Evolutionary conservation across 805 yeast genomes (phyloP).

Genomic region (Zygoascus flipseniorum): DNA sequence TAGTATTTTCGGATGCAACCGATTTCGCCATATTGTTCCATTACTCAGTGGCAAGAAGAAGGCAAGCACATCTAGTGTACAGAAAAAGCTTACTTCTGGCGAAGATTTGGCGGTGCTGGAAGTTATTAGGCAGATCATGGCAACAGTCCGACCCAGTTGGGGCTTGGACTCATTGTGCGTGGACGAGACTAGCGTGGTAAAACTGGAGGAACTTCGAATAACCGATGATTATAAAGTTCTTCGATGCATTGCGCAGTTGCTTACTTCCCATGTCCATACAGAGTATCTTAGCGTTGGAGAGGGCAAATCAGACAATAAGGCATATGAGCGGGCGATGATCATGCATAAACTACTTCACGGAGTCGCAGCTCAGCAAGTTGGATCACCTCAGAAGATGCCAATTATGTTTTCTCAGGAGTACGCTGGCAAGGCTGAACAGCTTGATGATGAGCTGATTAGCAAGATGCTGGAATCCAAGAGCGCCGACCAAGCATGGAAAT

Average conservation of each 20-base stretch:
- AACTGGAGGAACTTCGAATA: constrained; percentile 27
- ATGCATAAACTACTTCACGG: constrained; percentile 12
- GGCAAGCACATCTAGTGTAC: background rate
- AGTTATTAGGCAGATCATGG: constrained; percentile 25
- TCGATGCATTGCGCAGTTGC: constrained; percentile 17
- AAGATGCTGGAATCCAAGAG: background rate
- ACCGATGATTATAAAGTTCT: constrained; percentile 26
- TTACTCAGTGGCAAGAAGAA: background rate
- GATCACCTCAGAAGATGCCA: background rate
- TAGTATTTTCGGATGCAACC: constrained; percentile 17
- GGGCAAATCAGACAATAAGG: constrained; percentile 7
- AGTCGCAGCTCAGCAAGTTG: background rate
- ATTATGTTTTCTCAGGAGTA: background rate
- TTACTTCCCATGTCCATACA: constrained; percentile 8
- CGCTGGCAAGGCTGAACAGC: background rate
- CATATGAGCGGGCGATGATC: constrained; percentile 6
- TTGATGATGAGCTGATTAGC: background rate
- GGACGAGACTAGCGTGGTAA: constrained; percentile 13
- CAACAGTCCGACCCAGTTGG: constrained; percentile 14
- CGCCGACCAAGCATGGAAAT: background rate
- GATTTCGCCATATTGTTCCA: constrained; percentile 14
- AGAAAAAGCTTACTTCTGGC: constrained; percentile 4
- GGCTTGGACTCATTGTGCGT: constrained; percentile 13
- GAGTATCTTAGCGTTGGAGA: constrained; percentile 16
- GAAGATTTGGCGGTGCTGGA: constrained; percentile 26